A percentile compares a stretch with the other conserved stretches of the same genome.
Conservation (phyloP, 208 protist genomes). For the Trypanosoma brucei region DNA sequence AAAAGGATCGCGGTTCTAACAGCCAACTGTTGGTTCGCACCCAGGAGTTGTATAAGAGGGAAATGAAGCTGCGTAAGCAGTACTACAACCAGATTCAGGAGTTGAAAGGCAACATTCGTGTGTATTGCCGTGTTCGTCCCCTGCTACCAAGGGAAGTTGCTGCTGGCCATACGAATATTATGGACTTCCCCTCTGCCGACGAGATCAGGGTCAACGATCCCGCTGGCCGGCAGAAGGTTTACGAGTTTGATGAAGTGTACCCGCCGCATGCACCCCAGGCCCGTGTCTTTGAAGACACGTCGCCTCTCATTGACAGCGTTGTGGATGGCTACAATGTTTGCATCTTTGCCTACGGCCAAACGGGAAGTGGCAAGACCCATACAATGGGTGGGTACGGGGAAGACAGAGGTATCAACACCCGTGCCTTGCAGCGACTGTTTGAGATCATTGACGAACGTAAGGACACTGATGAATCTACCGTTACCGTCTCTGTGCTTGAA, state of each 20-base stretch:
- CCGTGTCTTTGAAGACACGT: conserved; percentile 90
- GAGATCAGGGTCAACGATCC: conserved; percentile 80
- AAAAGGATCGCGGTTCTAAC: conserved; percentile 65
- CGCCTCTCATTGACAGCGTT: conserved; percentile 90
- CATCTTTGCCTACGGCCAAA: conserved; percentile 94
- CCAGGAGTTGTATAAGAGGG: conserved; percentile 88
- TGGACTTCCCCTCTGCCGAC: conserved; percentile 70
- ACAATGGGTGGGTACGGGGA: conserved; percentile 87
- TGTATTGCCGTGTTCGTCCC: conserved; percentile 92
- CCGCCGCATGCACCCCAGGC: conserved; percentile 61
- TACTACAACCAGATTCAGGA: conserved; percentile 93
- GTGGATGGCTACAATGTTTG: conserved; percentile 94
- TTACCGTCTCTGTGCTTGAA: conserved; percentile 84
- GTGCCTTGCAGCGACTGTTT: conserved; percentile 86
- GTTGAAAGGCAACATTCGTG: conserved; percentile 92
- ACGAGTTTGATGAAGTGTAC: conserved; percentile 91
- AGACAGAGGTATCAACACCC: conserved; percentile 84
- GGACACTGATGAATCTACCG: conserved; percentile 79
- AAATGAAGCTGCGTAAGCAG: conserved; percentile 90
- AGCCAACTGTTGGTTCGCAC: conserved; percentile 81
- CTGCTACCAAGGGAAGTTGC: conserved; percentile 77
- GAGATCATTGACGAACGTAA: conserved; percentile 84
- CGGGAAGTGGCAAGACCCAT: conserved; percentile 88
- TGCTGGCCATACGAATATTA: conserved; percentile 70
- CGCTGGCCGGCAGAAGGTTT: conserved; percentile 77